Conservation (phyloP, 2,329 filamentous ascomycete species). For the Beauveria australis region DNA sequence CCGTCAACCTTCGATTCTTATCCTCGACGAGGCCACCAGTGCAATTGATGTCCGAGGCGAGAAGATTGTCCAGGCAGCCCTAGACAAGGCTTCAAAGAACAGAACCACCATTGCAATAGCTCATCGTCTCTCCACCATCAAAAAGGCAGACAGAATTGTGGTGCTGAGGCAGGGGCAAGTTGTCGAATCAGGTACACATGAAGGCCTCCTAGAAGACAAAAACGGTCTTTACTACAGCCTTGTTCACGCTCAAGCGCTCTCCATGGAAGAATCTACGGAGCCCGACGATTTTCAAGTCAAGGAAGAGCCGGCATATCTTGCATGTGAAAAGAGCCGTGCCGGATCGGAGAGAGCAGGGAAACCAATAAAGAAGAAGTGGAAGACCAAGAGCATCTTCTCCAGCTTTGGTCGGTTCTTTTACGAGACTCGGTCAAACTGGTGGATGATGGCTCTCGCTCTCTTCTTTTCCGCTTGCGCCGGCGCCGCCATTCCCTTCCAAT, state of each 20-base stretch:
- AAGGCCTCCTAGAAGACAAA: slow-evolving; percentile 54
- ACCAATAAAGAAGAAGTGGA: slow-evolving; percentile 23
- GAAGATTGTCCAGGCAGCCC: slow-evolving; percentile 54
- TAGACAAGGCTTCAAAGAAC: slow-evolving; percentile 48
- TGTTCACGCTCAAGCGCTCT: slow-evolving; percentile 55
- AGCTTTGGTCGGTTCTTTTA: slow-evolving; percentile 50
- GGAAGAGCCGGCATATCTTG: slow-evolving; percentile 32
- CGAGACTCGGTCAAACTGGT: slow-evolving; percentile 46
- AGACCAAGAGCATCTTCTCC: slow-evolving; percentile 36
- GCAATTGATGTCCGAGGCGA: slow-evolving; percentile 53
- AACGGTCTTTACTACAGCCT: slow-evolving; percentile 60
- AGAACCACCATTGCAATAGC: slow-evolving; percentile 68
- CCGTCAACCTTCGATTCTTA: slow-evolving; percentile 58
- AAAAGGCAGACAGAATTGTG: slow-evolving; percentile 69
- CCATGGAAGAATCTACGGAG: slow-evolving; percentile 38
- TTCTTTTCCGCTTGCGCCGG: slow-evolving; percentile 37
- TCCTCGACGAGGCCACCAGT: slow-evolving; percentile 71
- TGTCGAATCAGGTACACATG: slow-evolving; percentile 68
- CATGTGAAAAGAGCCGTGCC: slow-evolving; percentile 38
- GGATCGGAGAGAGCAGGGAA: slow-evolving; percentile 24
- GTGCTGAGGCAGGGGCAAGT: slow-evolving; percentile 65
- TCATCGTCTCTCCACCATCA: slow-evolving; percentile 66
- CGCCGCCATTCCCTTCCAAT: slow-evolving; percentile 41
- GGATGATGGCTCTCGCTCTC: slow-evolving; percentile 44
- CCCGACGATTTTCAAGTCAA: slow-evolving; percentile 25